Percentiles rank a stretch among this genome's conserved stretches.
phyloP scores from a whole-genome alignment of 768 basidiomycete genomes.

The Mycena albidolilacea region DNA sequence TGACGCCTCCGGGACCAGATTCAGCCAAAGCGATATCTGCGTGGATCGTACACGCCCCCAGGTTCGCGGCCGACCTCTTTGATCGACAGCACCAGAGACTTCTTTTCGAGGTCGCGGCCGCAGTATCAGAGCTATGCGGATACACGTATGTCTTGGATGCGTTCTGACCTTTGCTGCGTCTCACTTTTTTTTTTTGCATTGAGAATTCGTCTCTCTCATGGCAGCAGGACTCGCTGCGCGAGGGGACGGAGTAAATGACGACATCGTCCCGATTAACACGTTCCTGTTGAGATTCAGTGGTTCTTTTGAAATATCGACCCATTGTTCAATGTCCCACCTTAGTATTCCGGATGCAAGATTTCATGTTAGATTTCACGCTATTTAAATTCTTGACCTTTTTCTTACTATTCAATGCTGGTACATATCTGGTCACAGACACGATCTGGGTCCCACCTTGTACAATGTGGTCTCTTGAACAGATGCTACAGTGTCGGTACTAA shows the following conservation, averaged over 20 bases:
- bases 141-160: background rate
- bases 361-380: background rate
- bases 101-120: constrained; percentile 12
- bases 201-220: constrained; percentile 13
- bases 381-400: too few relatives aligned
- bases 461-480: too few relatives aligned
- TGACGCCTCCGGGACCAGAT: background rate
- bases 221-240: background rate
- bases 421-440: constrained; percentile 22
- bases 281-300: background rate
- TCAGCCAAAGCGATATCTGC: constrained; percentile 8
- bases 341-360: constrained; percentile 16
- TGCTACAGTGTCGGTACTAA: too few relatives aligned
- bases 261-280: background rate
- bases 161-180: background rate
- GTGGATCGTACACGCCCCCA: background rate
- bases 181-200: background rate
- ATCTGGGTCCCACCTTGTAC: constrained; percentile 9
- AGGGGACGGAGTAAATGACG: constrained; percentile 4
- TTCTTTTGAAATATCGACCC: background rate
- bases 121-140: constrained; percentile 3
- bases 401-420: constrained; percentile 16
- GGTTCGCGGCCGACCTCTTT: background rate
- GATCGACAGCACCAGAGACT: background rate
- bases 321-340: background rate